Conservation (phyloP, 805 yeast genomes). For the Ogataea paradorogensis region DNA sequence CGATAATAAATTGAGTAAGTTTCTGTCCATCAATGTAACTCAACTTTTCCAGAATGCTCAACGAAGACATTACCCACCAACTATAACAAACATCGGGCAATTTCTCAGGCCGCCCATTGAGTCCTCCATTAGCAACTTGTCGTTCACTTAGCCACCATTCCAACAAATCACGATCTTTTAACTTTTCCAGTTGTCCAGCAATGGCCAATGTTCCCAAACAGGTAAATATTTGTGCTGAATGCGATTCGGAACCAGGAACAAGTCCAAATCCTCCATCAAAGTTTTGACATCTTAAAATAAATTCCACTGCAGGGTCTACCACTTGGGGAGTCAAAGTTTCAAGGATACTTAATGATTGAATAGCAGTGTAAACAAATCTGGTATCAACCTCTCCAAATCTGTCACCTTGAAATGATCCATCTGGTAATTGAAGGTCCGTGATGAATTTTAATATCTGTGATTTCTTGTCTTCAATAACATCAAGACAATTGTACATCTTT, state of each 20-base stretch:
- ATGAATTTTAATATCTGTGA: conserved; percentile 38
- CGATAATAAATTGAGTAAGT: conserved; percentile 63
- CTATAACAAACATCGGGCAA: conserved; percentile 96
- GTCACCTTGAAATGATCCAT: conserved; percentile 89
- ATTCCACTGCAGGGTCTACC: conserved; percentile 58
- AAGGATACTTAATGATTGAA: conserved; percentile 68
- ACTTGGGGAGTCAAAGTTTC: conserved; percentile 51
- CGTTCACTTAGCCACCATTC: conserved; percentile 91
- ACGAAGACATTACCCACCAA: conserved; percentile 92
- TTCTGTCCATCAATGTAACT: conserved; percentile 75
- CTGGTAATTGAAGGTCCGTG: conserved; percentile 44
- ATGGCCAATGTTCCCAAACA: conserved; percentile 82
- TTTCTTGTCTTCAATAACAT: conserved; percentile 29
- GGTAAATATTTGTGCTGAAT: conserved; percentile 87
- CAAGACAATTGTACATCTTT: conserved; percentile 60
- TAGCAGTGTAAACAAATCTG: conserved; percentile 80
- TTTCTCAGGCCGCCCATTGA: conserved; percentile 95
- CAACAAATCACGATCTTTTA: conserved; percentile 44
- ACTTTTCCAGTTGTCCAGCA: conserved; percentile 49
- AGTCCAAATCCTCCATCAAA: conserved; percentile 96
- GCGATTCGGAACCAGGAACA: conserved; percentile 93
- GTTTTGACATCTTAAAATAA: conserved; percentile 69
- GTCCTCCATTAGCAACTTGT: conserved; percentile 83
- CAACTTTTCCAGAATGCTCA: conserved; percentile 60
- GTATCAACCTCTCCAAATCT: conserved; percentile 90